Evolutionary conservation across 495 filamentous ascomycete genomes (phyloP), one percentile per base, ranked within the genome.

Genomic region (Melanomma pulvis-pyrius): DNA sequence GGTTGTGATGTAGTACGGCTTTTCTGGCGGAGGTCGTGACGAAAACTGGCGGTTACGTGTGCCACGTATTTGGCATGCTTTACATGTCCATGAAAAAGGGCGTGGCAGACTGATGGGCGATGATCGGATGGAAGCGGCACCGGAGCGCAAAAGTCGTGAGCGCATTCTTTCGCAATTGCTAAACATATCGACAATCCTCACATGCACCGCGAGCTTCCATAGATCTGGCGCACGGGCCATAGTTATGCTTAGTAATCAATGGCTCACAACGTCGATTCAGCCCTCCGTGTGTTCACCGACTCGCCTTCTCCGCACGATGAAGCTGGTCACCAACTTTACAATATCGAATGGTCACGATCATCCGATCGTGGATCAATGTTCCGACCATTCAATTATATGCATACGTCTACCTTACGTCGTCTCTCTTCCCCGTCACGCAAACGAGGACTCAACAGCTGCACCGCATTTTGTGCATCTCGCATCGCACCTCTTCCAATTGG

Each of bases 1-100:
- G 7, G 91, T 92, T 2, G 94, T 98, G 70, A 97, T 82, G 83
- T 97, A 98, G 82, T 88, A 97, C 5, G 96, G 93, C 80, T 98
- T 98, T 68, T 64, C 50, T 25, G 51, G 30, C 9, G 59, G 29
- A 12, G 39, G 34, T 49, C 54, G 53, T 6, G 46, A 21, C 19
- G 63, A 59, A 30, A 50, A 59, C 21, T 39, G 19, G 1, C 60
- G 63, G 24, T 47, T 44, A 19, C 22, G 56, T 7, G n/a, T 25
- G 13, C 39, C 29, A 9, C 34, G 54, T 29, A 46, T 26, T 19
- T 61, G 44, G 32, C 68, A 67, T 32, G 46, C 21, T 34, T 17
- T n/a, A 50, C 68, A 67, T 46, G 47, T 57, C 68, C 63, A 71
- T 36, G 63, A 53, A 8, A 47, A 26, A 2, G 51, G 22, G 12